Base-by-base conservation (phyloP, 2,329 filamentous ascomycete species). In the Fusarium albidum region DNA sequence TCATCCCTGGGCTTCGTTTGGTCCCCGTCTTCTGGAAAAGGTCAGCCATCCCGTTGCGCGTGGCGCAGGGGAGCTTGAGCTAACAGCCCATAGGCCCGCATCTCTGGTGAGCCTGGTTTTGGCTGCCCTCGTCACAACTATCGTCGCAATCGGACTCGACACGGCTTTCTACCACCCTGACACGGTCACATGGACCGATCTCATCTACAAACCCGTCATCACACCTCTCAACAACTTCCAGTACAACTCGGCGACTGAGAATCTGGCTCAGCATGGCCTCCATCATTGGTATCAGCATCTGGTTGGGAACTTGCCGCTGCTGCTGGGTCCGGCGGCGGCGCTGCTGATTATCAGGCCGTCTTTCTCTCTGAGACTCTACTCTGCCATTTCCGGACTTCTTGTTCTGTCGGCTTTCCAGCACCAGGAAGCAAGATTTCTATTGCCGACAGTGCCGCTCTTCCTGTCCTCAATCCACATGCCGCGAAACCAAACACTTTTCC, bases 1-100 rank as follows among this genome's bases (percentile, higher is more conserved):
- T 96, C 52, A 85, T 97, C 70, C 94, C 95, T 46, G 88, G 89
- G 29, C 77, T 96, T 70, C 88, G 87, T 69, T 80, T 99, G 69
- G 79, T 98, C 71, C 92, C 92, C 61, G 90, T 96, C 77, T 95
- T 96, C 69, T 76, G 84, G 71, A 86, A 87, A 72, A 94, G 88
- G 90, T 95, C 75, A 69, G 84, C 46, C 52, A 77, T 21, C 27
- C 35, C 32, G 17, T 27, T 54, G 38, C 49, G 52, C 52, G 44
- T 58, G 33, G 49, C 44, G 44, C 26, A 49, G 49, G 49, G 48
- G 39, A 40, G 35, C 29, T 33, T 15, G 44, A 44, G 54, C 64
- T 72, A 59, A 72, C 60, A 43, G 38, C 15, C 9, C 9, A 41
- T 52, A 86, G 84, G 69, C 85, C 84, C 55, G 70, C 80, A 34